Evolutionary conservation across 352 stramenopile genomes (phyloP).

Genomic region (Hyaloperonospora brassicae): DNA sequence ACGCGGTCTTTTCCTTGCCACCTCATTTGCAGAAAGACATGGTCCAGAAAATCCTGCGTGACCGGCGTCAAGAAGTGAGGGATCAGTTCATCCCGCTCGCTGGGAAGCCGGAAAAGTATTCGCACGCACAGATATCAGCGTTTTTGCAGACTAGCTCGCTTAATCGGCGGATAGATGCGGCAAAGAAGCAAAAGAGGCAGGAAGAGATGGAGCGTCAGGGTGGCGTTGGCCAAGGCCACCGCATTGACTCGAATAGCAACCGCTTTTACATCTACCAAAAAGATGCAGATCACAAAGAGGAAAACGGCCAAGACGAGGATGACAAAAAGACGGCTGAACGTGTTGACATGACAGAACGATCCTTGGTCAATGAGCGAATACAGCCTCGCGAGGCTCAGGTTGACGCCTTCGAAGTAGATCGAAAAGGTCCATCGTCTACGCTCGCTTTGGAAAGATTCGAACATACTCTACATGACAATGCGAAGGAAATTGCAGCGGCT

Average conservation of each 20-base stretch:
- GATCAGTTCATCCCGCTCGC: conserved; percentile 94
- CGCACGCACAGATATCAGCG: conserved; percentile 89
- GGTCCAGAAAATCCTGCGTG: conserved; percentile 82
- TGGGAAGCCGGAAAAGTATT: conserved; percentile 91
- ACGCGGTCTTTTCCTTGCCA: conserved; percentile 86
- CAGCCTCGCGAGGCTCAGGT: conserved; percentile 14
- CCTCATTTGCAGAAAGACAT: conserved; percentile 88
- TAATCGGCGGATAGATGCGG: conserved; percentile 73
- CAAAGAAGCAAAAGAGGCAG: conserved; percentile 47
- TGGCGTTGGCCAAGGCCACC: conserved; percentile 33
- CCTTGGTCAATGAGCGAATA: too few relatives aligned
- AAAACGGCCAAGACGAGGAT: conserved; percentile 3
- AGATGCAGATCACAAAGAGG: conserved; percentile 10
- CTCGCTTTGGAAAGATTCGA: background rate
- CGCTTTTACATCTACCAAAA: conserved; percentile 73
- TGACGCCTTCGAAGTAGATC: conserved; percentile 21
- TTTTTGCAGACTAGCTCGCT: conserved; percentile 91
- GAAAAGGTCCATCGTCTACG: too few relatives aligned
- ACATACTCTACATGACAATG: conserved; percentile 13
- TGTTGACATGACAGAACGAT: too few relatives aligned
- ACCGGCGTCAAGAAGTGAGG: conserved; percentile 85
- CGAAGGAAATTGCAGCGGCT: conserved; percentile 16
- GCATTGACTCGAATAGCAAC: conserved; percentile 74
- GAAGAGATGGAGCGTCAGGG: conserved; percentile 38
- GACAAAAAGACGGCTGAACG: conserved; percentile 9